phyloP scores from a whole-genome alignment of 2,329 filamentous ascomycete genomes.

The Ceratocystis albifundus region DNA sequence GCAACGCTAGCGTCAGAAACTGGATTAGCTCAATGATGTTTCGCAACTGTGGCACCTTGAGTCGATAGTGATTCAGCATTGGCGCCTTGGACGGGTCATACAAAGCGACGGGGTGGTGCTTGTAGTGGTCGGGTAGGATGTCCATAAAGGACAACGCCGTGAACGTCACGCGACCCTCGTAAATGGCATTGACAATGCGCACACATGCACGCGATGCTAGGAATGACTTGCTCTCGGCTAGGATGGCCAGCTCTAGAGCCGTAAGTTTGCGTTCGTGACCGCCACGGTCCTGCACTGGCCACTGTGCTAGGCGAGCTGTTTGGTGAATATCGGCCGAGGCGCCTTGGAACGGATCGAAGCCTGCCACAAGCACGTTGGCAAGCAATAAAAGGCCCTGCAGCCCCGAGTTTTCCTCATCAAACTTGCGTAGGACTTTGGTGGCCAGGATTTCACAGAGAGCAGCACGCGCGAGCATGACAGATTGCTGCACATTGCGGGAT shows the following conservation, averaged over 20 bases:
- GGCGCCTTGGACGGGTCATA: conserved; percentile 57
- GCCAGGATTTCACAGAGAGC: conserved; percentile 59
- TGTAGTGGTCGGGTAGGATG: conserved; percentile 63
- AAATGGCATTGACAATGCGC: conserved; percentile 59
- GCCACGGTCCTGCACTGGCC: conserved; percentile 31
- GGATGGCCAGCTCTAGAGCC: conserved; percentile 59
- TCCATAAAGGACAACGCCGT: conserved; percentile 60
- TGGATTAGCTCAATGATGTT: conserved; percentile 55
- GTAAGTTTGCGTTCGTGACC: conserved; percentile 47
- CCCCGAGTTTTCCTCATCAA: conserved; percentile 55
- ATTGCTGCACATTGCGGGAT: conserved; percentile 53
- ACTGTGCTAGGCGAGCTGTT: conserved; percentile 35
- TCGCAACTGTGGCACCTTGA: conserved; percentile 57
- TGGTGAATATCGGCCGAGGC: conserved; percentile 34
- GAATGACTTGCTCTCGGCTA: conserved; percentile 58
- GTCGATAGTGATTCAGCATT: conserved; percentile 57
- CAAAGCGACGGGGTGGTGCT: conserved; percentile 55
- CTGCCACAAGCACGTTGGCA: conserved; percentile 41
- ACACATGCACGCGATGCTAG: conserved; percentile 55
- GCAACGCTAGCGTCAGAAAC: conserved; percentile 49
- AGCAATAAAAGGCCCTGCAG: conserved; percentile 51
- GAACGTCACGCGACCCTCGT: conserved; percentile 56
- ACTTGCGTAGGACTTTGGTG: conserved; percentile 52
- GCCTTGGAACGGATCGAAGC: conserved; percentile 22
- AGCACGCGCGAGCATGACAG: conserved; percentile 56